These are phyloP conservation scores for Aspergillus tanneri DNA, from an alignment of 2,329 filamentous ascomycete species.

Conservation along the genomic window DNA sequence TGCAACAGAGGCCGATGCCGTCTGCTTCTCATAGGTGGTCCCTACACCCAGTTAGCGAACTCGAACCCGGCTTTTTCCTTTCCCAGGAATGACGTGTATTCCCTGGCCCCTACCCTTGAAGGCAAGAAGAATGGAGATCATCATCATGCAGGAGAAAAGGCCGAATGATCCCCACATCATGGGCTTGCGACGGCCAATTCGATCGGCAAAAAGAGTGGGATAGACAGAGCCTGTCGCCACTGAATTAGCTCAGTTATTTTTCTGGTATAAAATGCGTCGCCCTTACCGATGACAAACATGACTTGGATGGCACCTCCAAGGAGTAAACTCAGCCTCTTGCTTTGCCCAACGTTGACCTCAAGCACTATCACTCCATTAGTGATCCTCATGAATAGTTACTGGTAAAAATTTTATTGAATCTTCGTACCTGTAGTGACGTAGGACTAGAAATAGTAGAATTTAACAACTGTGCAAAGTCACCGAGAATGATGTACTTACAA, in stretches of 20 bases:
- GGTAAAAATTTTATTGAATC: no score
- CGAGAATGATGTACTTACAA: constrained; percentile 38
- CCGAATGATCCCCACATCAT: constrained; percentile 40
- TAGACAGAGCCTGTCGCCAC: constrained; percentile 39
- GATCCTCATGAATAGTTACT: no score
- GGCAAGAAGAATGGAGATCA: constrained; percentile 43
- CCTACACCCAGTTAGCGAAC: no score
- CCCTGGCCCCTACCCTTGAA: constrained; percentile 38
- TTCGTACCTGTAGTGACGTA: no score
- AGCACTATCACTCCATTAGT: no score
- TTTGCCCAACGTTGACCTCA: constrained; percentile 48
- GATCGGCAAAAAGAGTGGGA: constrained; percentile 49
- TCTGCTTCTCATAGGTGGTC: constrained; percentile 37
- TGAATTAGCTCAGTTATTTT: constrained; percentile 6
- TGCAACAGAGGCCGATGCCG: constrained; percentile 48
- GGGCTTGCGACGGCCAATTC: constrained; percentile 39
- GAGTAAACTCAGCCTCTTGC: constrained; percentile 45
- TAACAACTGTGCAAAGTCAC: no score
- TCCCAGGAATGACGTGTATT: not conserved
- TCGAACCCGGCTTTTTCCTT: no score
- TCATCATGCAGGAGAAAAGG: constrained; percentile 43
- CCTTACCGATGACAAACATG: constrained; percentile 31
- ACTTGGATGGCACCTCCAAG: constrained; percentile 47
- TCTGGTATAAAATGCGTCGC: not conserved
- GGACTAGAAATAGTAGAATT: no score